Percentiles rank a stretch among this genome's conserved stretches.
Evolutionary conservation across 306 rosid species (phyloP).

Genomic region (Canavalia ensiformis): DNA sequence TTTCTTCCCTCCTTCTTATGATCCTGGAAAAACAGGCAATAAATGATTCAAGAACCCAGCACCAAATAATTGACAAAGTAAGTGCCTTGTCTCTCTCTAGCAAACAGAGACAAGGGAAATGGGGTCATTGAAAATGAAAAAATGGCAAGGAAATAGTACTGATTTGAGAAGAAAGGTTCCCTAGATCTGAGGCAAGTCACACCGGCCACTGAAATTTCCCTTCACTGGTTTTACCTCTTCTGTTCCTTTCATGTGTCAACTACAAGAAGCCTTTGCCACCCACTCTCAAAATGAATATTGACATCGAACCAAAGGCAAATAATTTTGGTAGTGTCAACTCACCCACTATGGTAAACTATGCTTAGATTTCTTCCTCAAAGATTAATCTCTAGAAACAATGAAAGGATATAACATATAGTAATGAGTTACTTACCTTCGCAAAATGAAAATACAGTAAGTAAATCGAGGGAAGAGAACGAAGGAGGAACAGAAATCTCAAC

Average conservation of each 20-base stretch:
- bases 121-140: conserved; percentile 45
- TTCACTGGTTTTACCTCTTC: conserved; percentile 32
- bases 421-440: conserved; percentile 54
- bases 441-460: conserved; percentile 45
- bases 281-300: conserved; percentile 40
- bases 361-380: conserved; percentile 29
- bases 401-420: conserved; percentile 24
- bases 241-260: conserved; percentile 56
- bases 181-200: conserved; percentile 66
- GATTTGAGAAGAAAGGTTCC: conserved; percentile 48
- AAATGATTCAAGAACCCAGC: conserved; percentile 43
- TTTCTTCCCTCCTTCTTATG: conserved; percentile 43
- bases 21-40: conserved; percentile 46
- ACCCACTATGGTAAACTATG: conserved; percentile 37
- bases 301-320: conserved; percentile 37
- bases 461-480: conserved; percentile 40
- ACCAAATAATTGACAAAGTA: conserved; percentile 39
- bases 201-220: conserved; percentile 51
- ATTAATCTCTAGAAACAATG: conserved; percentile 22
- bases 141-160: conserved; percentile 14
- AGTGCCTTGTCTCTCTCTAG: conserved; percentile 33
- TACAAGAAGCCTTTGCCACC: conserved; percentile 34
- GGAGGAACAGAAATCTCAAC: conserved; percentile 53
- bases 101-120: conserved; percentile 46
- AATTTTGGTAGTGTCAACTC: conserved; percentile 47